Evolutionary conservation across 805 yeast species (phyloP).

Genomic region (Kazachstania taianensis): DNA sequence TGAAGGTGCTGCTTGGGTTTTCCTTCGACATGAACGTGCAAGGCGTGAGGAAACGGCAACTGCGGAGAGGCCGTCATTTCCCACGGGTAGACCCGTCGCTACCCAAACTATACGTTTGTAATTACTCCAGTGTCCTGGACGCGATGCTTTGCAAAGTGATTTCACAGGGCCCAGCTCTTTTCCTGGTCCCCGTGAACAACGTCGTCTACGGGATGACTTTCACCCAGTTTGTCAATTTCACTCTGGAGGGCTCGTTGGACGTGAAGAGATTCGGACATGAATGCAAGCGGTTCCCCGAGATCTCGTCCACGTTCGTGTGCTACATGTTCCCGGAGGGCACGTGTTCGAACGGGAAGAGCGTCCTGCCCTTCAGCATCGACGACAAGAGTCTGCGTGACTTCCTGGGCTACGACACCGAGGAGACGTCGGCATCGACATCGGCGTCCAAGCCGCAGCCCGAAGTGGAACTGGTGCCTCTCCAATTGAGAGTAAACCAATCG

Average conservation of each 20-base stretch:
- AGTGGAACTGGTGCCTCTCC: constrained; percentile 16
- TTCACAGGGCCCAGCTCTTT: constrained; percentile 12
- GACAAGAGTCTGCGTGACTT: constrained; percentile 10
- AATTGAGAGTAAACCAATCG: constrained; percentile 24
- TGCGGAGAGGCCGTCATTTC: constrained; percentile 3
- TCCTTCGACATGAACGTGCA: constrained; percentile 32
- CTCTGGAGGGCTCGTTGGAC: constrained; percentile 17
- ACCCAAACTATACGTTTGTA: constrained; percentile 36
- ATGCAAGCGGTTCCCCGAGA: neutral
- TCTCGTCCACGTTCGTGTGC: no score
- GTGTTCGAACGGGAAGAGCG: constrained; percentile 69
- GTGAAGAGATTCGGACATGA: constrained; percentile 7
- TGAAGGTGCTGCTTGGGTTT: constrained; percentile 30
- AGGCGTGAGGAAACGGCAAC: constrained; percentile 34
- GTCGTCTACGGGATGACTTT: constrained; percentile 10
- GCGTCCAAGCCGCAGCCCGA: neutral
- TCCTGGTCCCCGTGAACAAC: constrained; percentile 16
- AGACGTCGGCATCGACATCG: neutral
- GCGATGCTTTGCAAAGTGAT: constrained; percentile 30
- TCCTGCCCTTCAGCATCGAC: constrained; percentile 44
- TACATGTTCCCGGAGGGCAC: constrained; percentile 68
- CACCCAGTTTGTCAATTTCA: constrained; percentile 14
- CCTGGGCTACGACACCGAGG: neutral
- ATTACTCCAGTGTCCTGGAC: constrained; percentile 40
- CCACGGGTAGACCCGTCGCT: neutral